A percentile compares a stretch with the other conserved stretches of the same genome.
These are phyloP conservation scores for Phoma sp. DNA, from an alignment of 2,329 filamentous ascomycete species.

Conservation along the genomic window DNA sequence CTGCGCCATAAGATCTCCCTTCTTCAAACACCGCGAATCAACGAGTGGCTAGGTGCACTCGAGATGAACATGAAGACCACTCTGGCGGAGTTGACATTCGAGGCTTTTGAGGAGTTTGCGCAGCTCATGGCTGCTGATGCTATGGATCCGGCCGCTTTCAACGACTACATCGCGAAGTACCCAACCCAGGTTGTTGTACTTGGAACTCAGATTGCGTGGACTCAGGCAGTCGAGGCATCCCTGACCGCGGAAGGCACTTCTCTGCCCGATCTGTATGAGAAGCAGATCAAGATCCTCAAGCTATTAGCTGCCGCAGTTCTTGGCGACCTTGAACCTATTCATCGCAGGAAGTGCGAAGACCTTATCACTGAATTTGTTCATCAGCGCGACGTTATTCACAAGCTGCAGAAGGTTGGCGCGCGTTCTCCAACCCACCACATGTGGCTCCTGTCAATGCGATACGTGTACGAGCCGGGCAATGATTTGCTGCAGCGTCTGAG, in stretches of 20 bases:
- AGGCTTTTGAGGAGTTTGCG: conserved; percentile 83
- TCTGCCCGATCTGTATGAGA: conserved; percentile 76
- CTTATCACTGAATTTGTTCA: conserved; percentile 99
- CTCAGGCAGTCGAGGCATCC: conserved; percentile 80
- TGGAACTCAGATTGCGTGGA: conserved; percentile 94
- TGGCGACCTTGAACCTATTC: conserved; percentile 84
- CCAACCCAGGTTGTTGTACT: conserved; percentile 96
- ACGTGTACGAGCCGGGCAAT: conserved; percentile 83
- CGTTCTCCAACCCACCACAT: conserved; percentile 80
- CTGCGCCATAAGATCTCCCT: conserved; percentile 92
- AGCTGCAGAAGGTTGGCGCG: conserved; percentile 78
- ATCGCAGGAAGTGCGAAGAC: conserved; percentile 96
- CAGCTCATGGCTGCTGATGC: conserved; percentile 75
- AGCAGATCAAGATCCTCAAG: conserved; percentile 83
- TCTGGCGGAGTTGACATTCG: conserved; percentile 85
- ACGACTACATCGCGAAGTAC: conserved; percentile 81
- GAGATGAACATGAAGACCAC: conserved; percentile 95
- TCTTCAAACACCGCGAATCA: conserved; percentile 93
- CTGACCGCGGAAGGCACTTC: conserved; percentile 74
- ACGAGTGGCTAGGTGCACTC: conserved; percentile 95
- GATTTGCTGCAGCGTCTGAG: conserved; percentile 82
- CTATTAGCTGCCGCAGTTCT: conserved; percentile 88
- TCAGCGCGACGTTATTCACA: conserved; percentile 91
- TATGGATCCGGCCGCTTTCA: conserved; percentile 75
- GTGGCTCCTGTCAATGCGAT: conserved; percentile 97